Evolutionary conservation across 352 stramenopile genomes (phyloP).

Genomic region (Phytophthora chlamydospora): DNA sequence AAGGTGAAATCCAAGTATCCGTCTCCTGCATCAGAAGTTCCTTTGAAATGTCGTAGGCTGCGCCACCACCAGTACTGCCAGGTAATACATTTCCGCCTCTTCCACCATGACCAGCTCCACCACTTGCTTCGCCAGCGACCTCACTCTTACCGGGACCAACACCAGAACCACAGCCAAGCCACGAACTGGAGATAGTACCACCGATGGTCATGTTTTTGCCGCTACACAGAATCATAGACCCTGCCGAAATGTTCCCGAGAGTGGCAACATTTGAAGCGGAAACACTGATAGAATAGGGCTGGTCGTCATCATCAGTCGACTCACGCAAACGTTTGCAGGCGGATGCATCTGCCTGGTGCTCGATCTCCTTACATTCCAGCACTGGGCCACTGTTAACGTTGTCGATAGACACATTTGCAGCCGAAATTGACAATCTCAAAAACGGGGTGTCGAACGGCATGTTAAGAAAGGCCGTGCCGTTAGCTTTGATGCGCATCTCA

Average conservation of each 20-base stretch:
- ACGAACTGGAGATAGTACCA: constrained; percentile 45
- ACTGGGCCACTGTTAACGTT: constrained; percentile 58
- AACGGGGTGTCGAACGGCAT: constrained; percentile 70
- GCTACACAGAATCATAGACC: constrained; percentile 68
- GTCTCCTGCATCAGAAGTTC: constrained; percentile 24
- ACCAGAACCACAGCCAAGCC: constrained; percentile 57
- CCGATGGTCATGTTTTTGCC: constrained; percentile 41
- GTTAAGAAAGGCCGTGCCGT: constrained; percentile 39
- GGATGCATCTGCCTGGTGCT: constrained; percentile 44
- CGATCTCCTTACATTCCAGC: constrained; percentile 45
- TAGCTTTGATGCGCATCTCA: constrained; percentile 38
- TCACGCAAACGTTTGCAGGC: constrained; percentile 43
- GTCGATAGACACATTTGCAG: constrained; percentile 50
- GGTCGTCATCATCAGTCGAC: constrained; percentile 8
- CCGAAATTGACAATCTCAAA: constrained; percentile 48
- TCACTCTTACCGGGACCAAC: constrained; percentile 61
- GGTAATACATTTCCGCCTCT: constrained; percentile 66
- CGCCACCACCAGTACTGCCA: constrained; percentile 51
- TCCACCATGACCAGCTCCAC: constrained; percentile 72
- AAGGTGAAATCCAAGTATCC: constrained; percentile 11
- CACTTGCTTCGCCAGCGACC: constrained; percentile 56
- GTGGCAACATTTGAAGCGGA: constrained; percentile 46
- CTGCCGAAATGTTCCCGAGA: constrained; percentile 57
- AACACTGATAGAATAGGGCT: constrained; percentile 51
- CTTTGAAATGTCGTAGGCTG: constrained; percentile 46